Base-by-base conservation (phyloP, 805 yeast species). In the Sugiyamaella americana region DNA sequence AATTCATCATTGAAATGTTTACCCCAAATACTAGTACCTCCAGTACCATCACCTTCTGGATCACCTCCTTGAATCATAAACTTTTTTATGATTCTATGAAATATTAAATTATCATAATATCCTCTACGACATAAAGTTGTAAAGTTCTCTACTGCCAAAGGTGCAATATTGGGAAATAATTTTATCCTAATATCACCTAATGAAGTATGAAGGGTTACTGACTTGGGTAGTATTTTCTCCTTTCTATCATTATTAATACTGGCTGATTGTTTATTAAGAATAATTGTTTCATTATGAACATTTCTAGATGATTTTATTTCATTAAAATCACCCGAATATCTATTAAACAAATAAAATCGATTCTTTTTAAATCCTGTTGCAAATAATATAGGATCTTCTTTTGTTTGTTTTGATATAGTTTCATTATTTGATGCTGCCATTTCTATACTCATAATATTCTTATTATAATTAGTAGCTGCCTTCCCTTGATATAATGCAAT, bases 41-140 rank as follows among this genome's bases (percentile, higher is more conserved):
- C 72, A 1, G 70, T 64, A 4, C 72, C 72, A 46, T 66, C 66
- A 4, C 72, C 72, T 2, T 54, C 45, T 42, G 79, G 80, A 62
- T 78, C 82, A 20, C 82, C 82, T 37, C 78, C 77, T 58, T 78
- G 82, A 52, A 79, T 72, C 82, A 78, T 78, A 21, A 78, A 78
- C 44, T 69, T 71, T 51, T 72, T 69, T 52, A 78, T 76, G 16
- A 78, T 57, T 16, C 63, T 48, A 46, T 66, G 70, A 53, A 65
- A 63, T 6, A 64, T 64, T 16, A 67, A 53, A 20, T 61, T 56
- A 50, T 72, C 62, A 57, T 72, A 72, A 52, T 70, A 73, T 11
- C 67, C 67, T 3, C 57, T 58, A 29, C 53, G 40, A 51, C 72
- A 66, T 18, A 66, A 61, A 19, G 56, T 53, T 8, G 64, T 54